Evolutionary conservation across 306 rosid species (phyloP).

Genomic region (Casuarina cunninghamiana): DNA sequence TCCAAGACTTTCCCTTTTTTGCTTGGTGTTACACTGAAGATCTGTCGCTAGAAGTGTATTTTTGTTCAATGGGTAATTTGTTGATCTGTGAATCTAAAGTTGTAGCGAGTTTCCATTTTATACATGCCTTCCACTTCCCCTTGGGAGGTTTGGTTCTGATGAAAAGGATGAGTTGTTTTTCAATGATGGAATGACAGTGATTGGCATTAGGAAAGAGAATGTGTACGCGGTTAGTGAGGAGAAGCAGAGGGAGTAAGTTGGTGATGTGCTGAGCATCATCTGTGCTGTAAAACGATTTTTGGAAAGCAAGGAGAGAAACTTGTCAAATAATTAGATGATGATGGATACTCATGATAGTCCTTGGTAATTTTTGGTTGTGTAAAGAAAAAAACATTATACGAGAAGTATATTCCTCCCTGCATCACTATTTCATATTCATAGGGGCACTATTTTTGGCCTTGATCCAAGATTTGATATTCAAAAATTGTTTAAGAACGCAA

Average conservation of each 20-base stretch:
- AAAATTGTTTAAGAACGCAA: not conserved
- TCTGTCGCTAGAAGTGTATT: not conserved
- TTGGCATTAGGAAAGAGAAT: not conserved
- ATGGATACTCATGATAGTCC: not conserved
- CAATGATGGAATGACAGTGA: not conserved
- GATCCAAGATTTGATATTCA: not conserved
- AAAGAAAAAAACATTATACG: not conserved
- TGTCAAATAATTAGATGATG: not conserved
- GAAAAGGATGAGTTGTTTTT: not conserved
- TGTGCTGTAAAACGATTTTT: not conserved
- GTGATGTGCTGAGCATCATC: not conserved
- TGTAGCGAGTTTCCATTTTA: not conserved
- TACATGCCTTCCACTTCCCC: not conserved
- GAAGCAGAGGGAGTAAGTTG: not conserved
- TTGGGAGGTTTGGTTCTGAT: not conserved
- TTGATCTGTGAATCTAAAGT: not conserved
- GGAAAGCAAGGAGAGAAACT: not conserved
- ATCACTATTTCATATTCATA: not conserved
- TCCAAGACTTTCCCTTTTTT: not conserved
- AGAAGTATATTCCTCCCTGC: not conserved
- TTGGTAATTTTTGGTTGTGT: not conserved
- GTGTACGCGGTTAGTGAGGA: not conserved
- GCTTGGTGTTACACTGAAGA: not conserved
- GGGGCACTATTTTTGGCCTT: not conserved
- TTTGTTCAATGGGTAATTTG: not conserved